Percentiles rank a stretch among this genome's conserved stretches.
phyloP scores from a whole-genome alignment of 805 yeast genomes.

The Saccharomyces paradoxus region DNA sequence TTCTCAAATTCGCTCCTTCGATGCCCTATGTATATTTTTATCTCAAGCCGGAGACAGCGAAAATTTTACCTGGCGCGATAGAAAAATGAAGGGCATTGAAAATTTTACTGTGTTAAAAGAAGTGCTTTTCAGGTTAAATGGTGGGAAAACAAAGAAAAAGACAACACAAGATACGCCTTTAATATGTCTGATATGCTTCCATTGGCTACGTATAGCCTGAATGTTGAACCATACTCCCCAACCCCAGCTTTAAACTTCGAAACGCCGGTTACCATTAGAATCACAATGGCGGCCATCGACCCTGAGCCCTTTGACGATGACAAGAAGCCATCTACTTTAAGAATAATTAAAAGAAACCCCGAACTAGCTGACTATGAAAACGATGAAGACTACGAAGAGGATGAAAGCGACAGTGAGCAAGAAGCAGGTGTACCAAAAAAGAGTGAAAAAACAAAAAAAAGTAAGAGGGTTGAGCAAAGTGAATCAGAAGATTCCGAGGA shows the following conservation, averaged over 20 bases:
- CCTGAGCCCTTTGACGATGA: slow-evolving; percentile 75
- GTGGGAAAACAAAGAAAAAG: not conserved
- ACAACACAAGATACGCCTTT: not conserved
- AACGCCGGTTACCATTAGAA: slow-evolving; percentile 80
- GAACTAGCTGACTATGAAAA: slow-evolving; percentile 28
- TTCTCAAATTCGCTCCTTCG: not conserved
- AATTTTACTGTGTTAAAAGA: not conserved
- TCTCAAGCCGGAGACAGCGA: not conserved
- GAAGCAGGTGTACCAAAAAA: slow-evolving; percentile 24
- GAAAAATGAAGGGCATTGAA: not conserved
- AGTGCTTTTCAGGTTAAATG: not conserved
- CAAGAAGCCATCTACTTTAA: slow-evolving; percentile 78
- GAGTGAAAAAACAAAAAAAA: slow-evolving; percentile 31
- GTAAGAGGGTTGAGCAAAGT: slow-evolving; percentile 39
- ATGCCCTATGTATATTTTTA: not conserved
- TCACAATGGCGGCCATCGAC: slow-evolving; percentile 93
- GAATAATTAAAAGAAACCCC: slow-evolving; percentile 69
- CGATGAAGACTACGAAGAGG: slow-evolving; percentile 14
- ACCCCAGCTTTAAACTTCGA: slow-evolving; percentile 80
- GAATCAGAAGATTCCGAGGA: slow-evolving; percentile 45
- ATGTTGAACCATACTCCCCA: slow-evolving; percentile 79
- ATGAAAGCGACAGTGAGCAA: slow-evolving; percentile 25
- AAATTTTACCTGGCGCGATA: not conserved
- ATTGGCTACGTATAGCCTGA: slow-evolving; percentile 77
- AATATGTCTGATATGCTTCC: slow-evolving; percentile 71